Evolutionary conservation across 169 alveolate genomes (phyloP).

Genomic region (Eimeria brunetti): DNA sequence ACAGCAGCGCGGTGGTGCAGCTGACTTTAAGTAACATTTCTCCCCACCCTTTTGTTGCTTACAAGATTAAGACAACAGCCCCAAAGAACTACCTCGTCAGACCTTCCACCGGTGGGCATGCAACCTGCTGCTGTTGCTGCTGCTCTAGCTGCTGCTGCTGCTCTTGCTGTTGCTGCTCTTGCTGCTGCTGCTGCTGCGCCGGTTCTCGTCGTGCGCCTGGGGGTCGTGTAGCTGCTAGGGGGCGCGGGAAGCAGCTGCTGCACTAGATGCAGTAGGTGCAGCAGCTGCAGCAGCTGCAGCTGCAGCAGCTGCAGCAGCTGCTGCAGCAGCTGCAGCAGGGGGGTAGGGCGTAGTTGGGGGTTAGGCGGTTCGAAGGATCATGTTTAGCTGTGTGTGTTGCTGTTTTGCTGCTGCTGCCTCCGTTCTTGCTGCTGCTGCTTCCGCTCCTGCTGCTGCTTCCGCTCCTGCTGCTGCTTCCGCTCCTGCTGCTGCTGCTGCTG

Average conservation of each 20-base stretch:
- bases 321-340: background rate
- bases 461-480: no score
- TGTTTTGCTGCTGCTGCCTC: no score
- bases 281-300: background rate
- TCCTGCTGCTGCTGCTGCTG: no score
- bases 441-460: no score
- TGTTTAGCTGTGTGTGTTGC: no score
- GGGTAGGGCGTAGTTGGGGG: no score
- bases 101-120: conserved; percentile 82
- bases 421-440: no score
- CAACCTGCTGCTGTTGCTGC: conserved; percentile 66
- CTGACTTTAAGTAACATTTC: conserved; percentile 81
- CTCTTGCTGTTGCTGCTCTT: no score
- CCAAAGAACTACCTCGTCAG: conserved; percentile 85
- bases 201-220: no score
- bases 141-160: conserved; percentile 74
- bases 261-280: background rate
- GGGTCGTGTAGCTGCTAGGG: no score
- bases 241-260: background rate
- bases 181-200: no score
- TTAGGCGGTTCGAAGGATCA: no score
- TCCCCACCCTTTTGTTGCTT: conserved; percentile 81
- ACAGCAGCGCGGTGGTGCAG: conserved; percentile 79
- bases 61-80: conserved; percentile 85
- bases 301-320: background rate